Evolutionary conservation across 495 filamentous ascomycete species (phyloP), one percentile per base, ranked within the genome.

Genomic region (Xylaria cubensis): DNA sequence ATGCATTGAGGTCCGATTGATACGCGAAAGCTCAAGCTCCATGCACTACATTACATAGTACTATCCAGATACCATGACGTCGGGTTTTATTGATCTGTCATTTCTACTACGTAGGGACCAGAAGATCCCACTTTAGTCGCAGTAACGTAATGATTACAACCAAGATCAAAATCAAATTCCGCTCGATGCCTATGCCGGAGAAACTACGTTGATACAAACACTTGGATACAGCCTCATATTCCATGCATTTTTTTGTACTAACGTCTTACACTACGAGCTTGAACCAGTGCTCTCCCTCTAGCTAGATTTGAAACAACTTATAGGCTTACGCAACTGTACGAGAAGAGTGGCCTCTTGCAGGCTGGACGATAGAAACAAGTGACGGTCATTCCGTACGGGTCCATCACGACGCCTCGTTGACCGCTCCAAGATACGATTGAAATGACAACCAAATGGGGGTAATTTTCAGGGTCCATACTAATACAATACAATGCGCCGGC

Each of bases 371-470:
- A 2, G 21, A 21, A 34, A n/a, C 26, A 64, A 42, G 15, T 44
- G 36, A 64, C 39, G n/a, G 61, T 15, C 36, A 44, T 64, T 42
- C 61, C 42, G 42, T 17, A 65, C 12, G n/a, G 21, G 19, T 29
- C 62, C 21, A 50, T 56, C 53, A 10, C 50, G 36, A 36, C 50
- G 21, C 65, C 50, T 55, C 65, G 46, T n/a, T 51, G 64, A 67
- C 65, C 65, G 65, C 65, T 56, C 56, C 65, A 42, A 44, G 36
- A 44, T 26, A 42, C 29, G 5, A 46, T 26, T 15, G 15, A 34
- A 36, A 51, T 24, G 46, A 10, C 29, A n/a, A 21, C 36, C 65
- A 21, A 44, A 26, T 15, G 36, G 50, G 29, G 29, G 64, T 32
- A 24, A 42, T 42, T 67, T 41, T 29, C 10, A 9, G 42, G 9